Evolutionary conservation across 768 basidiomycete species (phyloP).

Genomic region (Serendipita sp.): DNA sequence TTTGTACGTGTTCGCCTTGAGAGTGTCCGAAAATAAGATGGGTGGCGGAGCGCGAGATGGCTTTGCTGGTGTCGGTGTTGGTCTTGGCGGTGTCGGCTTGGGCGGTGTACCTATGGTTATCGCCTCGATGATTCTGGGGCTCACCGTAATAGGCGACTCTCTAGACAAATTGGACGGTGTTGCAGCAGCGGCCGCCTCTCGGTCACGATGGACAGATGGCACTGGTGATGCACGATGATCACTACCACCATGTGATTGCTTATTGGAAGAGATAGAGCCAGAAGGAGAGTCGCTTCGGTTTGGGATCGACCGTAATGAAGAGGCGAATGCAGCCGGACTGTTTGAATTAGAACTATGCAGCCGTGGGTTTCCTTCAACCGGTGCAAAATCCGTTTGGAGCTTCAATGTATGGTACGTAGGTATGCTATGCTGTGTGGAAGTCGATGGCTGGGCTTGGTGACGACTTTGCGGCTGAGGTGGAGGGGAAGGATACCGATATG

Average conservation of each 20-base stretch:
- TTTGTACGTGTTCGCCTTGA: neutral
- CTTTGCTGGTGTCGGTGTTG: neutral
- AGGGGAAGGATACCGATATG: neutral
- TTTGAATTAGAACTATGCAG: neutral
- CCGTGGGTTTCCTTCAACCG: neutral
- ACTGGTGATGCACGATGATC: conserved; percentile 1
- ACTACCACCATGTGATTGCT: neutral
- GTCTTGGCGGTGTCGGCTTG: neutral
- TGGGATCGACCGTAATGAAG: neutral
- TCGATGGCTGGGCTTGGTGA: neutral
- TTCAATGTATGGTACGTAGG: neutral
- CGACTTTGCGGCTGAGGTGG: neutral
- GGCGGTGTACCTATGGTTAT: neutral
- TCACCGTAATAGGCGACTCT: neutral
- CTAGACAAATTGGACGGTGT: neutral
- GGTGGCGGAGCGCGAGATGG: neutral
- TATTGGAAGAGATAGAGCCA: neutral
- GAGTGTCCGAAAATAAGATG: neutral
- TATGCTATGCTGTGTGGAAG: neutral
- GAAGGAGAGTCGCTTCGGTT: neutral
- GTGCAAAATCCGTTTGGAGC: neutral
- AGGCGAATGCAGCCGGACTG: neutral
- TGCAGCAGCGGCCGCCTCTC: neutral
- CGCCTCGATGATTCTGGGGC: neutral
- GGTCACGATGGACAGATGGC: neutral